These are phyloP conservation scores for Viridothelium virens DNA, from an alignment of 495 filamentous ascomycete genomes.

Conservation along the genomic window DNA sequence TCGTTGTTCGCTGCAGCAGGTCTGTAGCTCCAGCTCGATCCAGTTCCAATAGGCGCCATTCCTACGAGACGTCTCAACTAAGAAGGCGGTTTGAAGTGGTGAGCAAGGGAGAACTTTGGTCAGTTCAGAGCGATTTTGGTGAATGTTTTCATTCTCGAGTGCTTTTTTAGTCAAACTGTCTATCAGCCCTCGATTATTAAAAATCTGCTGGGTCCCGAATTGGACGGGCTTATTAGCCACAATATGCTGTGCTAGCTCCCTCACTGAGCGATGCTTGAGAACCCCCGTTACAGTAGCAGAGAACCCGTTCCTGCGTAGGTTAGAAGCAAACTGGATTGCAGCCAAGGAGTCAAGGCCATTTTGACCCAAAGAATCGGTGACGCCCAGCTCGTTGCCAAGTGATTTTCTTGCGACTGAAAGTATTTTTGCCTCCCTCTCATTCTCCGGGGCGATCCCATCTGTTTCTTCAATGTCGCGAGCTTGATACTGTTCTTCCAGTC, in stretches of 20 bases:
- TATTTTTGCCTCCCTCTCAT: conserved; percentile 41
- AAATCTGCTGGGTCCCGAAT: neutral
- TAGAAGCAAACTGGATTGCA: conserved; percentile 59
- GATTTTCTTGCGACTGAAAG: conserved; percentile 40
- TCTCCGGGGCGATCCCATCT: conserved; percentile 6
- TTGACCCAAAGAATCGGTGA: conserved; percentile 41
- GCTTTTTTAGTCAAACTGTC: neutral
- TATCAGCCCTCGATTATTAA: neutral
- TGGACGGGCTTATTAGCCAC: conserved; percentile 2
- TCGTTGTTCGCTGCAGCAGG: neutral
- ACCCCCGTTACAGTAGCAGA: conserved; percentile 48
- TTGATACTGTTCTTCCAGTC: conserved; percentile 50
- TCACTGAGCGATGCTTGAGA: conserved; percentile 38
- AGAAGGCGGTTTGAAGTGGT: conserved; percentile 68
- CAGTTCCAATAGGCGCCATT: conserved; percentile 63
- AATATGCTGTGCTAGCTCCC: conserved; percentile 16
- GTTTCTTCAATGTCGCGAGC: conserved; percentile 12
- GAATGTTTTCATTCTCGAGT: neutral
- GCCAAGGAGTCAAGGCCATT: conserved; percentile 64
- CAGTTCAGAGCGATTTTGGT: conserved; percentile 31
- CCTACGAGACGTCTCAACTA: conserved; percentile 55
- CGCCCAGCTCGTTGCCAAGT: conserved; percentile 39
- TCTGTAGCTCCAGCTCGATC: conserved; percentile 47
- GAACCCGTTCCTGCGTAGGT: conserved; percentile 47
- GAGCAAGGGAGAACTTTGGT: conserved; percentile 54